Evolutionary conservation across 371 early-diverging fungal species (phyloP), one percentile per base, ranked within the genome.

Genomic region (Rhizopus microsporus): DNA sequence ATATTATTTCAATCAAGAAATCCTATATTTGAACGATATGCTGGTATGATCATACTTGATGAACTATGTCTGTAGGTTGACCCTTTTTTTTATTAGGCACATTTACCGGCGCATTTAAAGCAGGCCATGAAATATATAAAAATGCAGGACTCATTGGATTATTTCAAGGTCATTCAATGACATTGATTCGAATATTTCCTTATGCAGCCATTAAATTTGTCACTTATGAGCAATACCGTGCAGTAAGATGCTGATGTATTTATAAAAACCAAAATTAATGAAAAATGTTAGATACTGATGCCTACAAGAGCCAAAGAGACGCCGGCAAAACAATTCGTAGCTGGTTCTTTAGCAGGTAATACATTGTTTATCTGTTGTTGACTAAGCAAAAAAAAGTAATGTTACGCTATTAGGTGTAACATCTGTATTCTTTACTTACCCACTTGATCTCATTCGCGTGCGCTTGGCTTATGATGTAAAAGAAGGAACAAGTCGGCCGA

Each of bases 161-260:
- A 33, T 97, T 93, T 67, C 94, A 94, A 75, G 98, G 98, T 30
- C 96, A 98, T 72, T 90, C 90, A 12, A 96, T 92, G 37, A 97
- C 95, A 29, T 74, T 98, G 10, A 73, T 94, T 4, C 77, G 98
- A 43, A 94, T 98, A 44, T 96, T 96, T 65, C 98, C 98, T 2
- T 98, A 96, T 65, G 95, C 96, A 1, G 93, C 96, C 4, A 92
- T 96, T 69, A 96, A 96, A 73, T 98, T 95, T 67, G 92, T 96
- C 82, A 86, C 92, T 3, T 94, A 91, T 61, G 97, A 95, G 69
- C 94, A 95, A 72, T 88, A 83, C 62, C 85, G 88, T 68, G 78
- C 74, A 42, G 87, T 88, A 84, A 68, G 76, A 49, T 30, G 33
- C 30, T 34, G n/a, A 38, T n/a, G 23, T 31, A 32, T 35, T 12